Evolutionary conservation across 306 rosid genomes (phyloP).

Genomic region (Ormosia emarginata): DNA sequence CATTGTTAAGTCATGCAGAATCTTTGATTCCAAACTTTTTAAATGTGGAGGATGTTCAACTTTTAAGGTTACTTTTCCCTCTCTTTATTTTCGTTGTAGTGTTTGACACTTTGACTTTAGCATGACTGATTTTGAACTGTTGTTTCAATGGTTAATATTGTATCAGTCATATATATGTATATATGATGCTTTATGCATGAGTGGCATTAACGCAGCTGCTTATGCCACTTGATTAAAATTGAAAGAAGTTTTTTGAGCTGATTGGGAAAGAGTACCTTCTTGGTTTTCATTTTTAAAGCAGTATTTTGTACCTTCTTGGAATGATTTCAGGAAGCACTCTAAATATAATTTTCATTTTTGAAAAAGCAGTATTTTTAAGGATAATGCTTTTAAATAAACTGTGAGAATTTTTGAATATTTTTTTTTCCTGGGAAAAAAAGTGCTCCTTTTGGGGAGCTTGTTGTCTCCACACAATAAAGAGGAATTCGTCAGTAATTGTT

Average conservation of each 20-base stretch:
- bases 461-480: too few species aligned
- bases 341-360: too few species aligned
- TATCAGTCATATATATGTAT: neutral
- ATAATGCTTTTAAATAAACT: too few species aligned
- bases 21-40: conserved; percentile 82
- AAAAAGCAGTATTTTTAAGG: too few species aligned
- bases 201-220: neutral
- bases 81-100: conserved; percentile 9
- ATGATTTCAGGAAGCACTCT: too few species aligned
- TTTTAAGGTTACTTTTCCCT: conserved; percentile 58
- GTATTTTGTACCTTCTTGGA: too few species aligned
- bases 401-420: too few species aligned
- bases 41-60: conserved; percentile 84
- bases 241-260: neutral
- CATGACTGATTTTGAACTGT: conserved; percentile 19
- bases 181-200: neutral
- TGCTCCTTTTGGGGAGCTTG: too few species aligned
- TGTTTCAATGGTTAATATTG: neutral
- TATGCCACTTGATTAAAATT: neutral
- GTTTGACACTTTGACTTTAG: conserved; percentile 6
- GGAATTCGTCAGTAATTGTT: too few species aligned
- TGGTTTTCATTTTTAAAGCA: neutral
- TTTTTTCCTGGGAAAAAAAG: too few species aligned
- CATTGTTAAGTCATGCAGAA: conserved; percentile 88
- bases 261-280: neutral